These are phyloP conservation scores for Globisporangium abappressorium DNA, from an alignment of 352 stramenopile species.

Conservation along the genomic window DNA sequence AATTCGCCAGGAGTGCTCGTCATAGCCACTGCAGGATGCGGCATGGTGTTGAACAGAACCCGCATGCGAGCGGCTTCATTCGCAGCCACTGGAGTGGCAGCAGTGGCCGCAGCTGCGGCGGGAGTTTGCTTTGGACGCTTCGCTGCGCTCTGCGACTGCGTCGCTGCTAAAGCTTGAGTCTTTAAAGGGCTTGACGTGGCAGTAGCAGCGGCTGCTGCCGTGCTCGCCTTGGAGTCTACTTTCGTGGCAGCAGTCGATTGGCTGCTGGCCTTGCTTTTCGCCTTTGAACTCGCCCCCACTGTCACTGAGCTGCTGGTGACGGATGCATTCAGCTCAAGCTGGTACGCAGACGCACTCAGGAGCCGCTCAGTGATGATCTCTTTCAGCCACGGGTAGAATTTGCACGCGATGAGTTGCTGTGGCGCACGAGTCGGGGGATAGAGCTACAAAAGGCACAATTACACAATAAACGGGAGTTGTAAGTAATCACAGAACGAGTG, in stretches of 20 bases:
- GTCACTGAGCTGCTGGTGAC: conserved; percentile 3
- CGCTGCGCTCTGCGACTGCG: conserved; percentile 14
- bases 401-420: conserved; percentile 72
- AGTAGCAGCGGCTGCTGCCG: neutral
- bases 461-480: conserved; percentile 11
- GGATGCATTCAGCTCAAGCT: conserved; percentile 45
- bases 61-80: conserved; percentile 57
- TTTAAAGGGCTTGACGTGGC: conserved; percentile 21
- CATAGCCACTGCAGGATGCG: conserved; percentile 32
- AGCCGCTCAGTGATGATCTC: conserved; percentile 84
- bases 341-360: conserved; percentile 55
- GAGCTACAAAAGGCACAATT: conserved; percentile 37
- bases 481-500: neutral
- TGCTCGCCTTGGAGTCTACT: conserved; percentile 10
- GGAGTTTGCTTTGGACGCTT: conserved; percentile 39
- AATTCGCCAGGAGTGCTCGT: conserved; percentile 68
- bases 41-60: conserved; percentile 45
- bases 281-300: conserved; percentile 9
- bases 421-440: conserved; percentile 71
- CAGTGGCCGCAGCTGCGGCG: conserved; percentile 17
- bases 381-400: conserved; percentile 87
- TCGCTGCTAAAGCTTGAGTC: neutral
- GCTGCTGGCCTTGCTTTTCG: conserved; percentile 14
- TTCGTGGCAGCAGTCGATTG: conserved; percentile 7
- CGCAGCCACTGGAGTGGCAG: conserved; percentile 45